Percentiles rank a stretch among this genome's conserved stretches.
Conservation (phyloP, 2,329 filamentous ascomycete genomes). For the Colletotrichum tropicale region DNA sequence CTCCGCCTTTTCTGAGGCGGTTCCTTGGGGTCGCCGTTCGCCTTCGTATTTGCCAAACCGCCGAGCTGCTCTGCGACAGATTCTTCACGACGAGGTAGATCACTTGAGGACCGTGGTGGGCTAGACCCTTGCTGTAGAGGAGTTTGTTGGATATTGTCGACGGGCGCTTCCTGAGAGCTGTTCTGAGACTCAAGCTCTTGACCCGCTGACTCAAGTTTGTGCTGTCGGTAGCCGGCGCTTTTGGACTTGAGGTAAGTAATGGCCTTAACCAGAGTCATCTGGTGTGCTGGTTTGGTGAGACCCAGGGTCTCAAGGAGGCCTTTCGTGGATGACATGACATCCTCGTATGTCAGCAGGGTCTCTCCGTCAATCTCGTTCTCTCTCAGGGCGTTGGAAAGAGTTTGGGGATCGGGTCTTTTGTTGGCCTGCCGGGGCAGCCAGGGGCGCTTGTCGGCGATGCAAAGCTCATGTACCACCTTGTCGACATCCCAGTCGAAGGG, state of each 20-base stretch:
- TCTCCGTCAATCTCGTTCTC: conserved; percentile 71
- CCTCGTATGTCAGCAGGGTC: conserved; percentile 61
- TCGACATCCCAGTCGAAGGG: conserved; percentile 78
- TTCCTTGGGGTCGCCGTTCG: not conserved
- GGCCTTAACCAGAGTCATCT: conserved; percentile 60
- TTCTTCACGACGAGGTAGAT: not conserved
- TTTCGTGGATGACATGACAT: conserved; percentile 50
- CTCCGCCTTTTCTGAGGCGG: conserved; percentile 31
- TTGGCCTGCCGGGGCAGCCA: conserved; percentile 43
- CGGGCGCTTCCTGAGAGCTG: not conserved
- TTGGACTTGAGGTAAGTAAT: conserved; percentile 40
- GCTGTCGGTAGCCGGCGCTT: conserved; percentile 19
- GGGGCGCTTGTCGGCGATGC: conserved; percentile 50
- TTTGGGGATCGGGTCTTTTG: conserved; percentile 53
- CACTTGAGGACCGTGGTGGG: not conserved
- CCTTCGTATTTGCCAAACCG: not conserved
- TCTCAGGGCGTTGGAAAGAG: conserved; percentile 59
- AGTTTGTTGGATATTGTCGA: not conserved
- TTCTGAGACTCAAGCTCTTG: not conserved
- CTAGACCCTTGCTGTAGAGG: not conserved
- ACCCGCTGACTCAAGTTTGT: not conserved
- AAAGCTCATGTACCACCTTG: conserved; percentile 70
- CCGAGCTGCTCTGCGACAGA: not conserved
- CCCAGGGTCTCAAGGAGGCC: conserved; percentile 59
- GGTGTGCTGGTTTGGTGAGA: conserved; percentile 62